Evolutionary conservation across 805 yeast genomes (phyloP).

Genomic region (Lipomyces kockii): DNA sequence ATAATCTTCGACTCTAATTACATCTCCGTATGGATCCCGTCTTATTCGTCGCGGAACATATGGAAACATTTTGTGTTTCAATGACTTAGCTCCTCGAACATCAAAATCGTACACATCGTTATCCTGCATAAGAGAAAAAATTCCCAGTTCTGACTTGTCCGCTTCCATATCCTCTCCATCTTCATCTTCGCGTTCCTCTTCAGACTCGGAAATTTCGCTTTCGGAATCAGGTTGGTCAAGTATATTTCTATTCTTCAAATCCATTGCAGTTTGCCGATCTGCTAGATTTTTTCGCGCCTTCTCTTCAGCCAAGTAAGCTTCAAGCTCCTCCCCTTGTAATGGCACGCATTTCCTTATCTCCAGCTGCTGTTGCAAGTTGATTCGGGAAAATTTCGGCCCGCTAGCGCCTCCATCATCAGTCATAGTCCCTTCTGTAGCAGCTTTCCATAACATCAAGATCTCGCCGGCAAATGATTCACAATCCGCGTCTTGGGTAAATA

Average conservation of each 20-base stretch:
- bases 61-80: conserved; percentile 66
- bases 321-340: conserved; percentile 46
- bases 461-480: conserved; percentile 54
- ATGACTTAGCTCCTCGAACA: conserved; percentile 49
- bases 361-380: conserved; percentile 17
- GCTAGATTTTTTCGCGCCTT: conserved; percentile 39
- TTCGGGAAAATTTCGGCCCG: conserved; percentile 10
- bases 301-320: conserved; percentile 39
- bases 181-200: conserved; percentile 40
- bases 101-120: conserved; percentile 57
- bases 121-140: conserved; percentile 40
- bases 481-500: conserved; percentile 71
- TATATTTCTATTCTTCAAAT: conserved; percentile 47
- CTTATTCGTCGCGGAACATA: conserved; percentile 59
- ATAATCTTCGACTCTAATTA: conserved; percentile 69
- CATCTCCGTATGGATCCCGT: conserved; percentile 86
- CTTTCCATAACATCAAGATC: conserved; percentile 47
- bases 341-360: conserved; percentile 44
- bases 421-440: conserved; percentile 11
- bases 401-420: conserved; percentile 9
- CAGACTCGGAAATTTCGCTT: conserved; percentile 28
- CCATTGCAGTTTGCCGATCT: conserved; percentile 43
- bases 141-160: conserved; percentile 33
- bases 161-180: conserved; percentile 41
- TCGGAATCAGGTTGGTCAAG: conserved; percentile 40